A percentile compares a stretch with the other conserved stretches of the same genome.
Evolutionary conservation across 2,329 filamentous ascomycete species (phyloP).

Genomic region (Hymenoscyphus linearis): DNA sequence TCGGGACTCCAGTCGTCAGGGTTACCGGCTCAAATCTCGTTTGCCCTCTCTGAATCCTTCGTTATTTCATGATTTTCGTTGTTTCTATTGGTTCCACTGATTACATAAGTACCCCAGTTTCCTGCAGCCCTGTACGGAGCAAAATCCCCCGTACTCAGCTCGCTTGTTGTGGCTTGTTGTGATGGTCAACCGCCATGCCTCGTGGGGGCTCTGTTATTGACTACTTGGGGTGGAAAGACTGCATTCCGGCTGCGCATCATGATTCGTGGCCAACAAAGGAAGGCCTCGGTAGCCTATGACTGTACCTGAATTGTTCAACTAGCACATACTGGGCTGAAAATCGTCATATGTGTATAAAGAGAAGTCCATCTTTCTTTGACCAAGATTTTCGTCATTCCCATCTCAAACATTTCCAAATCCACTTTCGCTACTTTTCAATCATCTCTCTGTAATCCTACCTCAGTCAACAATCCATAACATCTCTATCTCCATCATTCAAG

Average conservation of each 20-base stretch:
- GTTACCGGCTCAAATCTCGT: neutral
- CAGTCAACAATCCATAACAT: neutral
- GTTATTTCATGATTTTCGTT: neutral
- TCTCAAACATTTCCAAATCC: constrained; percentile 1
- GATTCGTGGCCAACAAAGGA: constrained; percentile 2
- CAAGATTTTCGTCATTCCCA: neutral
- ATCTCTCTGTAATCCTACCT: neutral
- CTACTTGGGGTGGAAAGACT: neutral
- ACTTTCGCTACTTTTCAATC: constrained; percentile 5
- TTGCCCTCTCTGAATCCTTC: neutral
- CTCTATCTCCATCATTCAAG: no score
- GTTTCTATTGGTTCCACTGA: neutral
- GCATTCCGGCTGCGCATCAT: constrained; percentile 9
- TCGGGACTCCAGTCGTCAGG: neutral
- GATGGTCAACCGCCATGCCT: constrained; percentile 1
- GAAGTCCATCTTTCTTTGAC: constrained; percentile 1
- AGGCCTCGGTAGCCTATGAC: neutral
- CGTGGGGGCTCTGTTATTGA: constrained; percentile 2
- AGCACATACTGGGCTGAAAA: neutral
- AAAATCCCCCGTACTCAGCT: no score
- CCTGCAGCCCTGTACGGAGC: neutral
- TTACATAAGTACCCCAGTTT: neutral
- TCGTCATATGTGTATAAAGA: constrained; percentile 5
- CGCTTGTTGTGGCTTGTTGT: neutral
- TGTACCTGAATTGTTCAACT: neutral